These are phyloP conservation scores for Cryphonectria japonica DNA, from an alignment of 2,329 filamentous ascomycete genomes.

Conservation along the genomic window DNA sequence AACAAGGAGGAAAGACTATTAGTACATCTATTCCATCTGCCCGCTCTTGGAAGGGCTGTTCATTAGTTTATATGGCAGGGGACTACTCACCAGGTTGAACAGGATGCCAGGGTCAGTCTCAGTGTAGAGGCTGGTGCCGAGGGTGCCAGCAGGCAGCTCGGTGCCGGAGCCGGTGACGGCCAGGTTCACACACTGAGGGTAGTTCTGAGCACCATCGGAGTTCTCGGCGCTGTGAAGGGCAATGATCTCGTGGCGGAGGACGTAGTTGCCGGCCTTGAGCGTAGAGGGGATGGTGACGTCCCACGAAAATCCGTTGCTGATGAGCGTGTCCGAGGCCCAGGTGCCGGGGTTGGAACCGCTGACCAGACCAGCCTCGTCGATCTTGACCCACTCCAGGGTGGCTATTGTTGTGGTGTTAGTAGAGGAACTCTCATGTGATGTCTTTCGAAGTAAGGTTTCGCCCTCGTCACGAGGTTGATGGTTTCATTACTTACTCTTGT, in stretches of 20 bases:
- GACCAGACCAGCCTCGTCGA: conserved; percentile 40
- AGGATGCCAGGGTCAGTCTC: conserved; percentile 35
- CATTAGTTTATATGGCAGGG: background rate
- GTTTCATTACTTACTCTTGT: conserved; percentile 31
- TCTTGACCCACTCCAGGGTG: conserved; percentile 42
- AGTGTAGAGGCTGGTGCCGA: conserved; percentile 35
- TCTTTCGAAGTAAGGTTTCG: background rate
- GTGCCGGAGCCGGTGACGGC: conserved; percentile 44
- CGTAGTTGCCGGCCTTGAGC: conserved; percentile 46
- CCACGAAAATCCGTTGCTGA: conserved; percentile 52
- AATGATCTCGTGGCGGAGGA: conserved; percentile 54
- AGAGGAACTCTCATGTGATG: background rate
- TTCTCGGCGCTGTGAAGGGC: conserved; percentile 46
- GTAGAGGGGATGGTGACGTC: conserved; percentile 42
- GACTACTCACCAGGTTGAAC: conserved; percentile 32
- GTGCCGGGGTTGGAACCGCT: conserved; percentile 30
- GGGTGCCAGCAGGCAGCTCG: conserved; percentile 36
- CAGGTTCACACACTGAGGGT: conserved; percentile 53
- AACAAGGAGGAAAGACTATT: background rate
- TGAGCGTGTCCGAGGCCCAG: conserved; percentile 47
- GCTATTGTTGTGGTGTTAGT: conserved; percentile 14
- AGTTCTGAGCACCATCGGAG: conserved; percentile 51
- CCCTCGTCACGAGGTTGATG: background rate
- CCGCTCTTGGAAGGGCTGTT: too few species aligned
- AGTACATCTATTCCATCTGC: background rate